Percentiles rank a stretch among this genome's conserved stretches.
Conservation (phyloP, 177 flowering plant genomes). For the Vitis hybrid region DNA sequence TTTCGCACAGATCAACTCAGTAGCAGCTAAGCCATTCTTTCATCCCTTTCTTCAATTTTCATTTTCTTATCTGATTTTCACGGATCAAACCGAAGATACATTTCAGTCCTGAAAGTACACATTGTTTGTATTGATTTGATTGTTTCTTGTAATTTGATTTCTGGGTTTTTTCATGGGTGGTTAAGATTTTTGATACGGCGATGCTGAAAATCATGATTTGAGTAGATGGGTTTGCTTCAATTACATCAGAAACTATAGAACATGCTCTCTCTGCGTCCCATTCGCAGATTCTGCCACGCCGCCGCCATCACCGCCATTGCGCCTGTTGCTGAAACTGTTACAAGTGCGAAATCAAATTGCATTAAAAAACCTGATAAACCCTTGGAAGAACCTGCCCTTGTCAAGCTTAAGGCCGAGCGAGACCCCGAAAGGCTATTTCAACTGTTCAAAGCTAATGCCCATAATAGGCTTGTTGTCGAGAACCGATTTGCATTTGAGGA, state of each 20-base stretch:
- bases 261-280: constrained; percentile 36
- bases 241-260: constrained; percentile 14
- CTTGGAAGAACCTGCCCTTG: constrained; percentile 51
- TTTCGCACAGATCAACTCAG: no score
- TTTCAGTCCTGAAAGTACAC: no score
- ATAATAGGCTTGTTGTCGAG: constrained; percentile 60
- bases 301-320: constrained; percentile 9
- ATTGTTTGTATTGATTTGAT: neutral
- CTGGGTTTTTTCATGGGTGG: constrained; percentile 11
- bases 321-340: constrained; percentile 9
- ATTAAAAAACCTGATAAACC: constrained; percentile 15
- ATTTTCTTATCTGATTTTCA: no score
- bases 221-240: constrained; percentile 19
- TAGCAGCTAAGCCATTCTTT: no score
- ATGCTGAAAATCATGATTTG: constrained; percentile 2
- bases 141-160: neutral
- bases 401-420: constrained; percentile 65
- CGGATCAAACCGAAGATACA: no score
- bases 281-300: constrained; percentile 29
- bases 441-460: constrained; percentile 62
- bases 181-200: neutral
- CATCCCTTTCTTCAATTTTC: no score
- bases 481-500: constrained; percentile 75
- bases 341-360: neutral
- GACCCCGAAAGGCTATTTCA: constrained; percentile 69